Evolutionary conservation across 371 early-diverging fungal genomes (phyloP), one percentile per base, ranked within the genome.

Genomic region (Apophysomyces ossiformis): DNA sequence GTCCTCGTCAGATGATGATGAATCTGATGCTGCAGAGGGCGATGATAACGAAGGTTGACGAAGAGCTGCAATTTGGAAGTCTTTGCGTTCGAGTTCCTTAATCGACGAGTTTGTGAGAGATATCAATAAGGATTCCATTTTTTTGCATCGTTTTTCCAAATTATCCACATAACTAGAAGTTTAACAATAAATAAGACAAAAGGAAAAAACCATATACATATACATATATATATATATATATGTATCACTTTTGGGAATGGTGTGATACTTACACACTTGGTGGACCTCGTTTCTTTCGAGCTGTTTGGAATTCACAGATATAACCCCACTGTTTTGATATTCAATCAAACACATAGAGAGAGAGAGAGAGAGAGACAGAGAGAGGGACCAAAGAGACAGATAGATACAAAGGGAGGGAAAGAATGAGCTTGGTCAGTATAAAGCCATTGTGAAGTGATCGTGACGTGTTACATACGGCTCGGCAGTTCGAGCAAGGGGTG

Each of bases 261-360:
- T 26, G 32, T 26, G 32, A 26, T 39, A 65, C 77, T 74, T 69
- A 81, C 77, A 78, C 79, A 69, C 79, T 82, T 7, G 82, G 82
- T 41, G 83, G 83, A 1, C 83, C 83, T 64, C 83, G 69, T 63
- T 83, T 83, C 58, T 83, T 83, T 36, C 83, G 71, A 18, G 76
- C 74, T 6, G 76, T 71, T 36, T 76, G 69, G 63, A 83, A 83
- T 69, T 83, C 79, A 58, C 83, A 83, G 45, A 61, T 76, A 65
- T 75, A 76, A 3, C 81, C 81, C 83, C 83, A 83, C 83, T 83
- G 64, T 16, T 26, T 26, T 26, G 32, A 26, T 26, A 2, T 26
- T 26, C 32, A 26, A 26, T 26, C 3, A 26, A 26, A 26, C 2
- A 26, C 32, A 26, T 26, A 26, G 32, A 50, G 21, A 47, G n/a